Evolutionary conservation across 805 yeast species (phyloP), one percentile per base, ranked within the genome.

Genomic region (Lachancea sp.): DNA sequence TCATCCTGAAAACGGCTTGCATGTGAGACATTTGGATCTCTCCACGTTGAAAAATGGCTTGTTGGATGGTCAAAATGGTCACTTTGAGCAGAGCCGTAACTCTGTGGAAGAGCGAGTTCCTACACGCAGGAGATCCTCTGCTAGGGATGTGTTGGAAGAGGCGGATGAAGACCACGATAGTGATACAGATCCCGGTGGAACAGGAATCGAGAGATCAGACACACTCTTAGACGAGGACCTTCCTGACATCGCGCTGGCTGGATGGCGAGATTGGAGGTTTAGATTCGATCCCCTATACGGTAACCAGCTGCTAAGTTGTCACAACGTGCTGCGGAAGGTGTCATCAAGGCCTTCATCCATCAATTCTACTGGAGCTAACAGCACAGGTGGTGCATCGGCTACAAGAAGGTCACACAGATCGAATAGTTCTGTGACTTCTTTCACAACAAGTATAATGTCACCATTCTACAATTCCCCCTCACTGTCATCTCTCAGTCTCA

Each of bases 251-350:
- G 74, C 81, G 1, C 64, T 75, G 41, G 95, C 95, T 0, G 83
- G 91, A 9, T 88, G 96, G 96, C 73, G 96, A 59, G 96, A 88
- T 61, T 88, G 95, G 95, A 83, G 86, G 56, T 82, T 74, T 56
- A 74, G 86, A 49, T 76, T 75, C 42, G 89, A 83, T 62, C 86
- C 91, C 1, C 60, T 85, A 30, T 82, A 82, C 57, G 70, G 75
- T 1, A 60, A 71, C 3, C 53, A 63, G 5, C 42, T 62, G 41
- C 49, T 68, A 50, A 68, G 60, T 51, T 60, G 69, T 29, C 52
- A 50, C 36, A 19, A 36, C 17, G 51, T 51, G 19, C 18, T 54
- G 46, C 55, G 57, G 41, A 53, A 44, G 38, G 50, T 52, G 1
- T 49, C 45, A 7, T 58, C 62, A 13, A 49, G 54, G 19, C 44